These are phyloP conservation scores for Pleurotus platypus DNA, from an alignment of 768 basidiomycete species.

Conservation along the genomic window DNA sequence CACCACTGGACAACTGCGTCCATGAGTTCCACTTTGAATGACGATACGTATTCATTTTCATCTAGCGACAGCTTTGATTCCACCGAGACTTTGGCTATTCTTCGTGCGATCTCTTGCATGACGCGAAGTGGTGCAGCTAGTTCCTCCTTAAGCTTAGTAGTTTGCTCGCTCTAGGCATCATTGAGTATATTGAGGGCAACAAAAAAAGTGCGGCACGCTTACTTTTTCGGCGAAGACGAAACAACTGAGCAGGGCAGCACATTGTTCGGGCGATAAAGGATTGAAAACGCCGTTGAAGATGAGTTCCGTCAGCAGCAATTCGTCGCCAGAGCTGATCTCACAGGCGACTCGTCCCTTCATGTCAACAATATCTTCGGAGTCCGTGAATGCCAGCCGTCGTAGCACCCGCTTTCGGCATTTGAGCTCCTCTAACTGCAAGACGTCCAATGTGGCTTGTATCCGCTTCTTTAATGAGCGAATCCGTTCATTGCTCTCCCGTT, in stretches of 20 bases:
- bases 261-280: slow-evolving; percentile 83
- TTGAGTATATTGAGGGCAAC: background rate
- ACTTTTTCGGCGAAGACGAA: slow-evolving; percentile 99
- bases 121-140: slow-evolving; percentile 87
- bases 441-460: slow-evolving; percentile 86
- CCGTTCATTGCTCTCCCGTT: slow-evolving; percentile 64
- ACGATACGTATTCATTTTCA: slow-evolving; percentile 93
- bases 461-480: slow-evolving; percentile 80
- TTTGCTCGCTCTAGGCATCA: slow-evolving; percentile 69
- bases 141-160: slow-evolving; percentile 86
- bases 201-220: background rate
- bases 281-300: slow-evolving; percentile 98
- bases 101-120: slow-evolving; percentile 92
- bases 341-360: slow-evolving; percentile 98
- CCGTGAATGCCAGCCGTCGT: slow-evolving; percentile 88
- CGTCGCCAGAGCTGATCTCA: slow-evolving; percentile 97
- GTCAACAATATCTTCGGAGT: slow-evolving; percentile 87
- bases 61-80: slow-evolving; percentile 87
- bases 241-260: slow-evolving; percentile 91
- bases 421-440: slow-evolving; percentile 94
- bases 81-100: slow-evolving; percentile 95
- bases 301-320: slow-evolving; percentile 91
- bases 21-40: slow-evolving; percentile 99
- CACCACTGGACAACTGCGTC: slow-evolving; percentile 98
- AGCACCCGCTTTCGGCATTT: slow-evolving; percentile 93